Evolutionary conservation across 2,329 filamentous ascomycete species (phyloP), one percentile per base, ranked within the genome.

Genomic region (Zelopaecilomyces penicillatus): DNA sequence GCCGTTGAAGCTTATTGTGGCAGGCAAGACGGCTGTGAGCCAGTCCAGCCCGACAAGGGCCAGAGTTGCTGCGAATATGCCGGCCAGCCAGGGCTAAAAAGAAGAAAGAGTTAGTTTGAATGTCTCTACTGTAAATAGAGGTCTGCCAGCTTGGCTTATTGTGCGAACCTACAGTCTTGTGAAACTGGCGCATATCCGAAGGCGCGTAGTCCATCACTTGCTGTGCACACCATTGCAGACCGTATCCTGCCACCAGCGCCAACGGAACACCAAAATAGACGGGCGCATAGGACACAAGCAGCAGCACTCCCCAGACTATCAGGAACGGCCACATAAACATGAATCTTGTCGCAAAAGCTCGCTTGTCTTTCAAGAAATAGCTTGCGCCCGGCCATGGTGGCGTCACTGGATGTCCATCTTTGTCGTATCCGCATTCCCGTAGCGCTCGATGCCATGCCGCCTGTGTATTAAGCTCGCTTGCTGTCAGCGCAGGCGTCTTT

Each of bases 261-360:
- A 87, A 58, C 0, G 90, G 89, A n/a, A 95, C 58, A 10, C 85
- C 86, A 9, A 85, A 64, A 57, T 82, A 90, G 19, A 95, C 72
- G 1, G 83, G 82, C 62, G 89, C 74, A 54, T 82, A 74, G 46
- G 87, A 84, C 32, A 95, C 64, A 47, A 93, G 75, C 62, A 80
- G 81, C 34, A 95, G 59, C 47, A 82, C 79, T 30, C 76, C 64
- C 64, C 85, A 83, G 3, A 96, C 70, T 40, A 94, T 75, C 8
- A 86, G 54, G 58, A 91, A 90, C 0, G 93, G 93, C 78, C 85
- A 91, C 29, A 95, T 66, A 65, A 96, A 97, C 62, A 95, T 81
- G 65, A 95, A 93, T 55, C 85, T 85, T 48, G 77, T 85, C 61
- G 94, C 80, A 58, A 95, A 88, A 27, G 71, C 77, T 55, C 83